Evolutionary conservation across 768 basidiomycete species (phyloP), one percentile per base, ranked within the genome.

Genomic region (Cubamyces sp.): DNA sequence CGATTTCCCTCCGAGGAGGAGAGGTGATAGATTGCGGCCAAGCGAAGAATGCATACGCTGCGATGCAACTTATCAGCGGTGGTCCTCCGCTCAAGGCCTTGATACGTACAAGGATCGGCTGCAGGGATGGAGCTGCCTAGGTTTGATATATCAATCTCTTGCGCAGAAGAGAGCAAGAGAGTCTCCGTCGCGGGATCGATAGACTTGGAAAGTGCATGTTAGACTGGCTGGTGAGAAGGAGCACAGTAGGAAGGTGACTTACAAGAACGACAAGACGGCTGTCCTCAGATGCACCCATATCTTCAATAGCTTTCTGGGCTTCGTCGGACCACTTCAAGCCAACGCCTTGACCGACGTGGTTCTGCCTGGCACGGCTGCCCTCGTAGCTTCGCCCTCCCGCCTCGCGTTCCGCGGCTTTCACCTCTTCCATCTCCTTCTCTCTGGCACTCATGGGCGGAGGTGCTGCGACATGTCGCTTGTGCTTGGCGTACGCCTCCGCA

Each of bases 391-490:
- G 75, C 41, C 77, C 72, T 15, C 78, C 82, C 9, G 80, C 81
- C 57, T 79, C 77, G n/a, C 84, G 80, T 71, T 96, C 96, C 3
- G 92, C 91, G 0, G 85, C 83, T 50, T 82, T 84, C 61, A 96
- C 81, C 57, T 88, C 87, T 0, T 82, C 88, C 64, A 96, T 81
- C 72, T 96, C 94, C 62, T 87, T 83, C 74, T 98, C 96, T 34
- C 88, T 82, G 0, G 84, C 82, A 41, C 88, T 93, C 68, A 97
- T 79, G 1, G 95, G 96, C 64, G 91, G 82, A 2, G 93, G 91
- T 0, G 93, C 91, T 34, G 83, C 78, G 51, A 84, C 73, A 70
- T 94, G 91, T 16, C 79, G 82, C 61, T 83, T 79, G 70, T 96
- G 94, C 34, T 85, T 82, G 21, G 82, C 81, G 68, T 96, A 95